A percentile compares a stretch with the other conserved stretches of the same genome.
Conservation (phyloP, 192 early-diverging fungal species). For the Coemansia sp. region DNA sequence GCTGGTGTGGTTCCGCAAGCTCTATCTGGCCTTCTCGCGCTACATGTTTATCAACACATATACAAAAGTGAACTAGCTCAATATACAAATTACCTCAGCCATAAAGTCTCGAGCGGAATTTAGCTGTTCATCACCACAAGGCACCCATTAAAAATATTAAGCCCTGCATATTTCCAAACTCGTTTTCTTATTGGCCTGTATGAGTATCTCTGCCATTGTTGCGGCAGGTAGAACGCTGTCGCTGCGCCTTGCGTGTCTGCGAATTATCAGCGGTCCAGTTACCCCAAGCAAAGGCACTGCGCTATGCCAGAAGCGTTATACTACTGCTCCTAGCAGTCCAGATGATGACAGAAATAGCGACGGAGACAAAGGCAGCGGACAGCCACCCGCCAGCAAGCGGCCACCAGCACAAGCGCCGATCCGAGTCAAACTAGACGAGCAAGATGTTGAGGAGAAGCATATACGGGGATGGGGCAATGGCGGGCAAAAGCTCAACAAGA, state of each 20-base stretch:
- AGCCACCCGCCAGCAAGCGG: background rate
- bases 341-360: background rate
- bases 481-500: constrained; percentile 83
- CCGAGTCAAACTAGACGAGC: constrained; percentile 61
- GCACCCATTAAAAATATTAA: no score
- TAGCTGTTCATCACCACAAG: no score
- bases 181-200: background rate
- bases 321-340: no score
- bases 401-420: background rate
- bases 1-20: constrained; percentile 91
- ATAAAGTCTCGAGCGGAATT: background rate
- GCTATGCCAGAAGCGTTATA: no score
- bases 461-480: constrained; percentile 79
- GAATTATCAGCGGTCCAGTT: background rate
- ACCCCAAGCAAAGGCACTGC: background rate
- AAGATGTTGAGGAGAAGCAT: constrained; percentile 75
- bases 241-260: background rate
- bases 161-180: no score
- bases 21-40: constrained; percentile 84
- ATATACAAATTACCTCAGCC: background rate
- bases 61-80: constrained; percentile 38
- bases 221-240: background rate
- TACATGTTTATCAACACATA: constrained; percentile 87
- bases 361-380: background rate
- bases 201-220: background rate